Evolutionary conservation across 2,329 filamentous ascomycete genomes (phyloP).

Genomic region (Sclerotinia subarctica): DNA sequence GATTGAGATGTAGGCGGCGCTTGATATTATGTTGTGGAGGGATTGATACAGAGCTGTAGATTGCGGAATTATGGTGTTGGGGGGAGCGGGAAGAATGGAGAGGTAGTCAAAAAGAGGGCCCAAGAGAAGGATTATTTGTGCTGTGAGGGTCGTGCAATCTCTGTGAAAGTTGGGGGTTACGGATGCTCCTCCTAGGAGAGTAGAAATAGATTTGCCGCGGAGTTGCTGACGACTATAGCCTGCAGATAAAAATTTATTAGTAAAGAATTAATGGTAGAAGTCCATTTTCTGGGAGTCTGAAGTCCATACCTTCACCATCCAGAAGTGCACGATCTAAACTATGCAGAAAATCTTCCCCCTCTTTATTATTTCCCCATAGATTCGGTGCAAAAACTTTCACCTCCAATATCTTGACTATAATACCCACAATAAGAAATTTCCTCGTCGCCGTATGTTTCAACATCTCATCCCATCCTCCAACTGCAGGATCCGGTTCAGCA

Average conservation of each 20-base stretch:
- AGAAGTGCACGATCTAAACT: constrained; percentile 31
- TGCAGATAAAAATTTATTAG: constrained; percentile 21
- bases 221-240: constrained; percentile 30
- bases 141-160: constrained; percentile 49
- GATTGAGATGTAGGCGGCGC: constrained; percentile 32
- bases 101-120: constrained; percentile 31
- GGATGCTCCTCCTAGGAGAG: constrained; percentile 25
- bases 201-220: constrained; percentile 26
- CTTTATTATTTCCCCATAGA: constrained; percentile 31
- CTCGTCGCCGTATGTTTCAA: constrained; percentile 27
- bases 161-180: constrained; percentile 40
- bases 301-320: constrained; percentile 27
- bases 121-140: constrained; percentile 45
- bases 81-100: constrained; percentile 20
- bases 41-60: constrained; percentile 26
- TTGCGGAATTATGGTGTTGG: constrained; percentile 15
- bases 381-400: constrained; percentile 31
- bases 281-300: not conserved
- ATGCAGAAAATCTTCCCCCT: constrained; percentile 28
- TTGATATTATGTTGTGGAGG: constrained; percentile 33
- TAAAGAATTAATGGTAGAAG: not conserved
- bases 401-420: constrained; percentile 30
- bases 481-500: constrained; percentile 28
- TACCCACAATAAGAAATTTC: constrained; percentile 31
- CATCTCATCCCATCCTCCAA: constrained; percentile 32